Conservation (phyloP, 2,329 filamentous ascomycete species). For the Colletotrichum gloeosporioides region DNA sequence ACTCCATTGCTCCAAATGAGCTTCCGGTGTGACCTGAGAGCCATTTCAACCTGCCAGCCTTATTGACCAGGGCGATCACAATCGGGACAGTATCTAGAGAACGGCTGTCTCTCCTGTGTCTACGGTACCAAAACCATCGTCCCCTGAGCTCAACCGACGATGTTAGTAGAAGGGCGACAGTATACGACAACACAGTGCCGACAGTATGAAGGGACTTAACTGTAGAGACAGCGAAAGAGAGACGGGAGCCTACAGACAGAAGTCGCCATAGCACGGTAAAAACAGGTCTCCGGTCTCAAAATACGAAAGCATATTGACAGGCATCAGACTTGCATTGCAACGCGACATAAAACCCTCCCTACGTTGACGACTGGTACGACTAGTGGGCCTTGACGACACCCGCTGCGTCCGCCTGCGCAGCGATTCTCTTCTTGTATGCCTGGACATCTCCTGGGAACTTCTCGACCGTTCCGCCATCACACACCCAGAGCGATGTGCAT, state of each 20-base stretch:
- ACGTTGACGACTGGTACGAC: neutral
- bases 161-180: neutral
- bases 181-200: neutral
- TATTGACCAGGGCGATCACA: neutral
- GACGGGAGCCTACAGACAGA: neutral
- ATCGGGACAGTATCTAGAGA: neutral
- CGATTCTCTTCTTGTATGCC: constrained; percentile 96
- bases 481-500: constrained; percentile 95
- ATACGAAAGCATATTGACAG: neutral
- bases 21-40: constrained; percentile 10
- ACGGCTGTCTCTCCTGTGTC: neutral
- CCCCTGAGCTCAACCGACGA: neutral
- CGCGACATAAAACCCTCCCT: neutral
- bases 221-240: neutral
- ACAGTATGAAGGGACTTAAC: neutral
- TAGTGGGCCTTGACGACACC: constrained; percentile 79
- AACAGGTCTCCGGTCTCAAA: neutral
- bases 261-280: neutral
- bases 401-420: constrained; percentile 83
- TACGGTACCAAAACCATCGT: neutral
- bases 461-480: constrained; percentile 90
- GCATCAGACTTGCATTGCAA: neutral
- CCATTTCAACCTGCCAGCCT: neutral
- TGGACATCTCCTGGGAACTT: constrained; percentile 96
- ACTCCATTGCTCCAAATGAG: constrained; percentile 9